phyloP scores from a whole-genome alignment of 768 basidiomycete genomes.

The Xerocomellus dryophilus region DNA sequence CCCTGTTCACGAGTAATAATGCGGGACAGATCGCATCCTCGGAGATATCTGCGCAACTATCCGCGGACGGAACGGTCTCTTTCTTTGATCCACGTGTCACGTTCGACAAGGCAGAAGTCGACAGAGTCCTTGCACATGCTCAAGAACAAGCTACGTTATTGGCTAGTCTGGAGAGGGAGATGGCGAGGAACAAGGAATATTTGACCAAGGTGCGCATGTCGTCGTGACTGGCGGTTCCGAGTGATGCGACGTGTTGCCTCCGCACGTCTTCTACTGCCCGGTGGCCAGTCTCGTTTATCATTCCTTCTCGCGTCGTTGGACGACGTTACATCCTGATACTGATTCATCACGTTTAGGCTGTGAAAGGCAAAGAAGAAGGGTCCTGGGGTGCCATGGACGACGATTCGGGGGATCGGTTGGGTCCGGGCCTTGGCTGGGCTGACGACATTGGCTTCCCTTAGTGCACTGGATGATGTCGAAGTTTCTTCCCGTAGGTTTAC shows the following conservation, averaged over 20 bases:
- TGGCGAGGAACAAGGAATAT: constrained; percentile 68
- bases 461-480: neutral
- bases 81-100: constrained; percentile 64
- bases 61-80: constrained; percentile 66
- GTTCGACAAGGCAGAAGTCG: constrained; percentile 60
- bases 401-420: constrained; percentile 24
- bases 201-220: constrained; percentile 56
- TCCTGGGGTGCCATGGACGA: constrained; percentile 29
- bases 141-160: constrained; percentile 44
- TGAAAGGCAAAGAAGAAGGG: constrained; percentile 30
- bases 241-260: neutral
- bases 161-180: constrained; percentile 25
- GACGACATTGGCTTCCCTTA: constrained; percentile 27
- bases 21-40: constrained; percentile 58
- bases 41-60: constrained; percentile 69
- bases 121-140: constrained; percentile 49
- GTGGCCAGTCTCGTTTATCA: neutral
- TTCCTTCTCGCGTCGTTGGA: neutral
- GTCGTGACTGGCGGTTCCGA: neutral
- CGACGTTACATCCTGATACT: neutral
- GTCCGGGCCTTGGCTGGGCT: constrained; percentile 21
- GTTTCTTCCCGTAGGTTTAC: neutral
- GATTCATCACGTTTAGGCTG: constrained; percentile 17
- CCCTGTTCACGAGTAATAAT: constrained; percentile 1
- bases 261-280: neutral